Evolutionary conservation across 1,284 basidiomycete species (phyloP).

Genomic region (Heterobasidion annosum): DNA sequence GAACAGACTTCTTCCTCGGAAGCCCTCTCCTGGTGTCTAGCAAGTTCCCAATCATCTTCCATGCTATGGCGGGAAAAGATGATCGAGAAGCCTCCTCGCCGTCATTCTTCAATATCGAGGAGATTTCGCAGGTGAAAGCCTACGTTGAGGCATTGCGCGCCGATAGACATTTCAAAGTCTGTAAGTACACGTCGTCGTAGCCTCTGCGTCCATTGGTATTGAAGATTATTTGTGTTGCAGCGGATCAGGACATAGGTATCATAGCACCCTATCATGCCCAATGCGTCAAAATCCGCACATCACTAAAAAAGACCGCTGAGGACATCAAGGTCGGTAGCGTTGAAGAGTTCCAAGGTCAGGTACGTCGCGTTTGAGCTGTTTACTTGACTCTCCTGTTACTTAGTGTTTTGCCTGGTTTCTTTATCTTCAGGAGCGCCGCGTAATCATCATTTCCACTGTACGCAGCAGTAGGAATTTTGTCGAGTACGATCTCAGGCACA

Average conservation of each 20-base stretch:
- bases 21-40: conserved; percentile 26
- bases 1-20: conserved; percentile 15
- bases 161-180: conserved; percentile 24
- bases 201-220: conserved; percentile 3
- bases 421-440: conserved; percentile 41
- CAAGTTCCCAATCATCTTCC: conserved; percentile 51
- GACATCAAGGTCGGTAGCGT: conserved; percentile 52
- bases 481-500: conserved; percentile 45
- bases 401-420: too few species aligned
- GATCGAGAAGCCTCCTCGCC: conserved; percentile 51
- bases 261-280: conserved; percentile 60
- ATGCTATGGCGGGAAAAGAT: conserved; percentile 48
- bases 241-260: conserved; percentile 44
- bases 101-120: conserved; percentile 58
- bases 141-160: conserved; percentile 30
- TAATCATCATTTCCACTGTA: conserved; percentile 62
- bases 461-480: conserved; percentile 49
- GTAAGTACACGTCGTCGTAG: conserved; percentile 19
- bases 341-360: conserved; percentile 62
- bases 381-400: too few species aligned
- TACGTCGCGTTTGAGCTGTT: conserved; percentile 10
- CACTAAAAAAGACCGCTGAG: conserved; percentile 17
- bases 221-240: conserved; percentile 6
- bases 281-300: conserved; percentile 34
- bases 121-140: conserved; percentile 41